These are phyloP conservation scores for Hermanozyma aechmeae DNA, from an alignment of 805 yeast genomes.

Conservation along the genomic window DNA sequence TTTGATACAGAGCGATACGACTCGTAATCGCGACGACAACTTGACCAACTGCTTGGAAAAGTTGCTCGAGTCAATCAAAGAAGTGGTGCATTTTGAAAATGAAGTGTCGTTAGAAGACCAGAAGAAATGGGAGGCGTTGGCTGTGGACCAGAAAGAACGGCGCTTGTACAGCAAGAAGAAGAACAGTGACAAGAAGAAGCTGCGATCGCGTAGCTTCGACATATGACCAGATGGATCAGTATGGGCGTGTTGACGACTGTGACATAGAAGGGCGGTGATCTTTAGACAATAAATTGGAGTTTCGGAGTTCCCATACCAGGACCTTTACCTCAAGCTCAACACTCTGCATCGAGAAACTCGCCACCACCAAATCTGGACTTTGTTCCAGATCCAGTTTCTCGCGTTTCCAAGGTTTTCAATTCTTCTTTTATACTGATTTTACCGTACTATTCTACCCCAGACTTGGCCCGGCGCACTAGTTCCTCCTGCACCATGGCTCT, in stretches of 20 bases:
- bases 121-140: constrained; percentile 41
- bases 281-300: no score
- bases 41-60: constrained; percentile 51
- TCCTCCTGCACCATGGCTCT: no score
- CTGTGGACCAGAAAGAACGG: constrained; percentile 21
- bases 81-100: constrained; percentile 34
- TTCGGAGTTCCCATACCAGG: no score
- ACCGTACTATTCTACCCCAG: no score
- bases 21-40: constrained; percentile 52
- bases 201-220: constrained; percentile 27
- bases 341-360: no score
- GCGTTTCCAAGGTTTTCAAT: no score
- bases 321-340: no score
- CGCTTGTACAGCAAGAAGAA: constrained; percentile 25
- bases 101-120: constrained; percentile 39
- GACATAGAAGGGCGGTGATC: no score
- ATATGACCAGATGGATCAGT: constrained; percentile 3
- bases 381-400: no score
- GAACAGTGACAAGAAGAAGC: constrained; percentile 28
- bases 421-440: no score
- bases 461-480: no score
- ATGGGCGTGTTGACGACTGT: not conserved
- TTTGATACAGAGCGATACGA: constrained; percentile 50
- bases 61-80: constrained; percentile 43
- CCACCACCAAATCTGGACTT: no score